Evolutionary conservation across 2,329 filamentous ascomycete genomes (phyloP), one percentile per base, ranked within the genome.

Genomic region (Tricladium varicosporioides): DNA sequence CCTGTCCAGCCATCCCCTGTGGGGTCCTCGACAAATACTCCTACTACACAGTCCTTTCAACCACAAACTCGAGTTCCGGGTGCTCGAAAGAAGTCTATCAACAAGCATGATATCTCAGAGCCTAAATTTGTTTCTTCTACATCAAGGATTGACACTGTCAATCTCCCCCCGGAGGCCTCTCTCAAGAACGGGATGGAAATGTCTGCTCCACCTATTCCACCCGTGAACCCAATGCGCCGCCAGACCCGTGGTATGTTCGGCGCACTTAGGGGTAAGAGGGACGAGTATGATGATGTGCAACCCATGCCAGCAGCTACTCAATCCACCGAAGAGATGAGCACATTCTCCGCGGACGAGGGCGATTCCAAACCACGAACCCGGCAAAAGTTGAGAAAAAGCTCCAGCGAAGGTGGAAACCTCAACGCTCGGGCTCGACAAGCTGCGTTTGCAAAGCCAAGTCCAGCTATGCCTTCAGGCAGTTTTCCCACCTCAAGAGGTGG

Each of bases 101-200:
- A 68, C 22, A 71, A 71, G 48, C 62, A 64, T 9, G 67, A 70
- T 1, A 71, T 71, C 22, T 71, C 69, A 2, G 69, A 71, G 31
- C 69, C 69, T 16, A 67, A 51, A 45, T 65, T 71, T 31, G 51
- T 71, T 31, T 70, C 68, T 14, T 68, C 66, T 11, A 71, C 69
- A 18, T 70, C 67, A 5, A 64, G 65, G 51, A 58, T 70, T 27
- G 62, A 63, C n/a, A 70, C 68, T 8, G 62, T 70, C 13, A 62
- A 67, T 22, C 63, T 71, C n/a, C 66, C 67, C 31, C 60, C 66
- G 9, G 67, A 67, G 48, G 58, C 63, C 11, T 66, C 64, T 22
- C 63, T 69, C 18, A 51, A 63, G 22, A 70, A 68, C 36, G 65
- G 65, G 9, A 57, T 52, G 19, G 62, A 65, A 8, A 31, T 15